These are phyloP conservation scores for Hortaea sp. DNA, from an alignment of 2,329 filamentous ascomycete genomes.

Conservation along the genomic window DNA sequence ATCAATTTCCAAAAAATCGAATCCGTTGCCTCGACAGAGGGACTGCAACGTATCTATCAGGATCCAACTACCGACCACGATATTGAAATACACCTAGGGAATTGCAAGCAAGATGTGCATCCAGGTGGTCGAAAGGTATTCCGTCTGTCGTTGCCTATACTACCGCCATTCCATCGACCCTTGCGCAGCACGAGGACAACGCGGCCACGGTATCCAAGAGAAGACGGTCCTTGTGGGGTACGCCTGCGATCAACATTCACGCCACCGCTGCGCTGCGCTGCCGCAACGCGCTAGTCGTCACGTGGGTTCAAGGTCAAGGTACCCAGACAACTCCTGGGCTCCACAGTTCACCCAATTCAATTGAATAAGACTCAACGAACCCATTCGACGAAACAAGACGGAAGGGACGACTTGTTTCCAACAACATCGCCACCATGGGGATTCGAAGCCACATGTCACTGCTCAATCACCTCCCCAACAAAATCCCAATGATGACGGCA, in stretches of 20 bases:
- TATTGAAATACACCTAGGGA: background rate
- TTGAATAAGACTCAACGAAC: too few species aligned
- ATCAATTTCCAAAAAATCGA: background rate
- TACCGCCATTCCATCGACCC: constrained; percentile 79
- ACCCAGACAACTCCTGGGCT: constrained; percentile 2
- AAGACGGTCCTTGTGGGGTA: constrained; percentile 77
- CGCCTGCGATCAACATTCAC: constrained; percentile 44
- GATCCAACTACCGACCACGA: background rate
- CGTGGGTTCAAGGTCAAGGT: constrained; percentile 13
- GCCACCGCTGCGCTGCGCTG: constrained; percentile 3
- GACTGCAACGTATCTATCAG: background rate
- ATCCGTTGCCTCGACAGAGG: background rate
- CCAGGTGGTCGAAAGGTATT: constrained; percentile 75
- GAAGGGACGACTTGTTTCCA: too few species aligned
- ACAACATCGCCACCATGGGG: too few species aligned
- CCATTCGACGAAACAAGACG: too few species aligned
- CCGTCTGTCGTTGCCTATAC: constrained; percentile 80
- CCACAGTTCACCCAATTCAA: too few species aligned
- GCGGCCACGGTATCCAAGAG: constrained; percentile 61
- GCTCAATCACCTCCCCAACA: too few species aligned
- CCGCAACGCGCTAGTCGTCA: background rate
- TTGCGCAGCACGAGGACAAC: constrained; percentile 64
- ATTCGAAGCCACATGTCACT: too few species aligned
- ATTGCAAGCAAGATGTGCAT: constrained; percentile 60
- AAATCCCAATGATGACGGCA: too few species aligned